Conservation (phyloP, 1,284 basidiomycete genomes). For the Boletus sp. region DNA sequence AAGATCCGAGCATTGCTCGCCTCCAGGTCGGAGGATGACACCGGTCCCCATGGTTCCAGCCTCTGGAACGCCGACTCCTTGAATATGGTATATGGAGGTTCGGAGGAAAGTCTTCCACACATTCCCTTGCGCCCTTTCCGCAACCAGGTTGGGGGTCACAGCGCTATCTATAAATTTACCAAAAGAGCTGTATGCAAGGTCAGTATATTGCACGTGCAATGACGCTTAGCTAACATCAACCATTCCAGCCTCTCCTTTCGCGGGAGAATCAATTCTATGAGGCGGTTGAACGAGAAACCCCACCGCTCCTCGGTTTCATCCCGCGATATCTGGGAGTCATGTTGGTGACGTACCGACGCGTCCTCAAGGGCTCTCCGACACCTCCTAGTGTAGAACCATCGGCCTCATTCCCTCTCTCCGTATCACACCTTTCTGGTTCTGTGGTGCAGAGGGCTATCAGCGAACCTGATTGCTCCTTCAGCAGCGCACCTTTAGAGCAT, state of each 20-base stretch:
- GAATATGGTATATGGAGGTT: slow-evolving; percentile 42
- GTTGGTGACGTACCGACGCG: slow-evolving; percentile 92
- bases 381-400: slow-evolving; percentile 21
- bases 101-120: slow-evolving; percentile 70
- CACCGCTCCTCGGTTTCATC: slow-evolving; percentile 88
- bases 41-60: slow-evolving; percentile 6
- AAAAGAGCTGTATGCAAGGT: slow-evolving; percentile 99
- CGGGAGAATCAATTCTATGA: slow-evolving; percentile 99
- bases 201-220: slow-evolving; percentile 26
- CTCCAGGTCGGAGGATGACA: slow-evolving; percentile 25
- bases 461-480: slow-evolving; percentile 18
- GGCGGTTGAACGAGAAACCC: slow-evolving; percentile 90
- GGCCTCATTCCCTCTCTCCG: slow-evolving; percentile 15
- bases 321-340: slow-evolving; percentile 98
- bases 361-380: slow-evolving; percentile 46
- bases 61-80: slow-evolving; percentile 42
- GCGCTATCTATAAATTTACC: slow-evolving; percentile 97
- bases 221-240: slow-evolving; percentile 18
- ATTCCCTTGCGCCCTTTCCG: slow-evolving; percentile 95
- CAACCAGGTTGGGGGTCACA: slow-evolving; percentile 98
- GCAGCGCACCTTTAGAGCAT: slow-evolving; percentile 5
- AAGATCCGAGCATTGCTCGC: slow-evolving; percentile 2
- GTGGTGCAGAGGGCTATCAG: slow-evolving; percentile 41
- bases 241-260: slow-evolving; percentile 82
- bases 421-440: slow-evolving; percentile 25